Evolutionary conservation across 805 yeast species (phyloP), one percentile per base, ranked within the genome.

Genomic region (Alloascoidea hylecoeti): DNA sequence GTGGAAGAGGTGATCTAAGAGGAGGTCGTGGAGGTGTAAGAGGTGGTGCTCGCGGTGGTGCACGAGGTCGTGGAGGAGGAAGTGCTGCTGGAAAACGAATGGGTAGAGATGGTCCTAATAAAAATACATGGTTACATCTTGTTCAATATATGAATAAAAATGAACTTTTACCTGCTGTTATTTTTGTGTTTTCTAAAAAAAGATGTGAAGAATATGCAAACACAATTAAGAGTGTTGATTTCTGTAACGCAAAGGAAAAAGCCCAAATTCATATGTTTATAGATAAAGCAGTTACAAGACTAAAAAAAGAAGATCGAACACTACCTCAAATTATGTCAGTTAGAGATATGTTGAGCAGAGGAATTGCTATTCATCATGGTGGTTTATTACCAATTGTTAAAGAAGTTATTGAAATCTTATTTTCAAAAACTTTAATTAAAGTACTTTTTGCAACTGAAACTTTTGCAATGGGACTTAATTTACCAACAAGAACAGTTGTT

Each of bases 391-490:
- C 97, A 0, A 88, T 88, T 32, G 94, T 88, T 17, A 88, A 88
- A 50, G 97, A 88, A 52, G 75, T 85, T 35, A 88, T 88, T 45
- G 98, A 92, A 57, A 88, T 92, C 40, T 59, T 92, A 36, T 92
- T 92, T 60, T 77, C 96, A 0, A 78, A 74, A 47, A 78, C 94
- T 0, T 64, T 89, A 38, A 82, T 92, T 34, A 88, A 86, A 55
- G 92, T 89, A 1, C 61, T 92, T 38, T 92, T 92, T 62, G 97
- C 98, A 0, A 92, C 98, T 0, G 98, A 92, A 57, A 92, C 98
- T 0, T 89, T 92, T 66, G 97, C 98, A 4, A 92, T 92, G 97
- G 98, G 98, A 12, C 70, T 92, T 53, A 92, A 92, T 53, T 64
- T 92, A 51, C 98, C 98, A 9, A 89, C 98, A 0, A 76, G 95